Percentiles rank a stretch among this genome's conserved stretches.
phyloP scores from a whole-genome alignment of 768 basidiomycete genomes.

The Tylopilus sp. region DNA sequence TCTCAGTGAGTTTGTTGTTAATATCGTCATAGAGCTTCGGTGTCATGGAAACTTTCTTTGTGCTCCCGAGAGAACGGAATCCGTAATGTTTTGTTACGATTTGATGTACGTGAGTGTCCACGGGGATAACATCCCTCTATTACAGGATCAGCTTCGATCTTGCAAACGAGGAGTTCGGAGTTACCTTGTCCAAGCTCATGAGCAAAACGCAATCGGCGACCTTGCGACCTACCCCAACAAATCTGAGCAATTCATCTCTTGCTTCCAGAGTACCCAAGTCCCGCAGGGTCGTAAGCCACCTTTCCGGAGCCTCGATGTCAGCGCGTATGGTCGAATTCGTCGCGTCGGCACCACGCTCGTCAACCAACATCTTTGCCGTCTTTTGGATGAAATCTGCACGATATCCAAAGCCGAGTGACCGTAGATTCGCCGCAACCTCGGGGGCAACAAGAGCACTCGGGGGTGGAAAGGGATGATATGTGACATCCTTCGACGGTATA shows the following conservation, averaged over 20 bases:
- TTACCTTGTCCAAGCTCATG: constrained; percentile 89
- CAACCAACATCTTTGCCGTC: constrained; percentile 75
- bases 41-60: constrained; percentile 60
- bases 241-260: constrained; percentile 69
- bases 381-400: constrained; percentile 86
- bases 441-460: constrained; percentile 64
- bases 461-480: constrained; percentile 82
- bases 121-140: constrained; percentile 85
- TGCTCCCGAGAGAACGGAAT: constrained; percentile 41
- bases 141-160: constrained; percentile 4
- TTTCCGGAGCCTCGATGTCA: constrained; percentile 48
- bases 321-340: not conserved
- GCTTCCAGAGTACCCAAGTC: constrained; percentile 51
- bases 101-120: constrained; percentile 94
- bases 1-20: constrained; percentile 49
- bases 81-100: constrained; percentile 82
- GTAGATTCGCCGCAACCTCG: constrained; percentile 58
- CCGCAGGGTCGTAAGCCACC: constrained; percentile 59
- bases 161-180: constrained; percentile 4
- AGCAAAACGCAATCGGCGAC: constrained; percentile 94
- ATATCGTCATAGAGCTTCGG: constrained; percentile 76
- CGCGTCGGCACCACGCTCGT: constrained; percentile 39
- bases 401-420: constrained; percentile 91
- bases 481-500: constrained; percentile 27
- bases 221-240: constrained; percentile 92